Evolutionary conservation across 1,139 yeast genomes (phyloP), one percentile per base, ranked within the genome.

Genomic region (Groenewaldozyma auringiensis): DNA sequence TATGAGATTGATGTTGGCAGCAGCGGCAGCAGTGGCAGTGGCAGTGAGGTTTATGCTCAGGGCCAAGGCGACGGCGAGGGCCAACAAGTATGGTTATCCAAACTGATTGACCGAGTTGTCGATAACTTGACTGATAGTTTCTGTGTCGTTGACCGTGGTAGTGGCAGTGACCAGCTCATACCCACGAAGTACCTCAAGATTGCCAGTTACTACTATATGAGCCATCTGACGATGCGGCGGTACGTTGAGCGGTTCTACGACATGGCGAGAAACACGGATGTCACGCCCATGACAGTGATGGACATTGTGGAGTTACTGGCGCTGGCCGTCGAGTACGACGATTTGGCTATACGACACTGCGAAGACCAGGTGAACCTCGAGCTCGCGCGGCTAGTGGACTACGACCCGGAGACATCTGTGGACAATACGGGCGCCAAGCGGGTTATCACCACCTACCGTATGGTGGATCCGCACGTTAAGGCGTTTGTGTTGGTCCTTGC

Each of bases 391-490:
- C 18, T 33, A 22, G 37, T 37, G 18, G 44, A 44, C 1, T 35
- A 20, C 13, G 20, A 16, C 25, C 25, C 21, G 8, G 9, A 25
- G 11, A 25, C 6, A 8, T 25, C 29, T 25, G 11, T 25, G 6
- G 29, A 25, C 11, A 25, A 25, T 25, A 11, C 6, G 6, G 38
- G 38, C 25, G 6, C 13, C 13, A 20, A 35, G 4, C 22, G 20
- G 13, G 25, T 8, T 4, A 79, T 80, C 42, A 75, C 88, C 71
- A 73, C 94, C 49, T 92, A 78, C 57, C 68, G 81, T 53, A 82
- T 88, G 63, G 88, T 95, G 83, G 96, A 92, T 64, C 97, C 98
- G 2, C 97, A 92, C 63, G 89, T 92, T 53, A 92, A 92, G 62
- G 82, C 95, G 0, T 92, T 78, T 59, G 70, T 92, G 54, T 72